A percentile compares a stretch with the other conserved stretches of the same genome.
phyloP scores from a whole-genome alignment of 1,284 basidiomycete species.

The Hypsizygus ulmarius region DNA sequence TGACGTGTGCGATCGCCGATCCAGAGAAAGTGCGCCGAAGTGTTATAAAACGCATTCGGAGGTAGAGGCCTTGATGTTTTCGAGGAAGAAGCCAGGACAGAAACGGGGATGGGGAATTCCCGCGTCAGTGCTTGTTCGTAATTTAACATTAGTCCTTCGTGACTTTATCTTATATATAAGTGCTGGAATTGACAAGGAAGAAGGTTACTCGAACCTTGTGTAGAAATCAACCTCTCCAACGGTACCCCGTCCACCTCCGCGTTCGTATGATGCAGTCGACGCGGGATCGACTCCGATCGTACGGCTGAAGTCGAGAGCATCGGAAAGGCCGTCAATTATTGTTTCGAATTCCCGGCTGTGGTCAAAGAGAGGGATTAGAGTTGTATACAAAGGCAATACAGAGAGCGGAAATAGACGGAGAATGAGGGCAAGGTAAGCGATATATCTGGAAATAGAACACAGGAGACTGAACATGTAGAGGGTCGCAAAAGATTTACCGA shows the following conservation, averaged over 20 bases:
- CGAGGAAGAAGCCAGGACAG: not conserved
- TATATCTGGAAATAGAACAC: not conserved
- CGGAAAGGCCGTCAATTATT: constrained; percentile 83
- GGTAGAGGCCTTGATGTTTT: not conserved
- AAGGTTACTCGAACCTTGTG: constrained; percentile 60
- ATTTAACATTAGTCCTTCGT: constrained; percentile 91
- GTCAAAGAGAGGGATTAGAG: constrained; percentile 6
- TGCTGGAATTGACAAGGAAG: constrained; percentile 3
- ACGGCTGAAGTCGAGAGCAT: constrained; percentile 90
- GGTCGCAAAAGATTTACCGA: constrained; percentile 39
- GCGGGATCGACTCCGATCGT: constrained; percentile 70
- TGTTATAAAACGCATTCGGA: constrained; percentile 69
- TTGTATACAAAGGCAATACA: not conserved
- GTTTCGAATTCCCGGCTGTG: constrained; percentile 76
- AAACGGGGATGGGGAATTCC: constrained; percentile 7
- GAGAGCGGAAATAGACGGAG: not conserved
- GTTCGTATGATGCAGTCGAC: constrained; percentile 55
- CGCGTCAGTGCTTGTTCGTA: constrained; percentile 94
- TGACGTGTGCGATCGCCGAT: constrained; percentile 97
- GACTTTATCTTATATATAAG: constrained; percentile 45
- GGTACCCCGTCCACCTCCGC: constrained; percentile 67
- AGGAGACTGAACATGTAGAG: constrained; percentile 1
- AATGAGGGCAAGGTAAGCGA: not conserved
- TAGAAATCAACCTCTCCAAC: constrained; percentile 94
- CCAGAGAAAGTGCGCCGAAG: constrained; percentile 94